Evolutionary conservation across 208 protist genomes (phyloP).

Genomic region (Trypanosoma cruzi): DNA sequence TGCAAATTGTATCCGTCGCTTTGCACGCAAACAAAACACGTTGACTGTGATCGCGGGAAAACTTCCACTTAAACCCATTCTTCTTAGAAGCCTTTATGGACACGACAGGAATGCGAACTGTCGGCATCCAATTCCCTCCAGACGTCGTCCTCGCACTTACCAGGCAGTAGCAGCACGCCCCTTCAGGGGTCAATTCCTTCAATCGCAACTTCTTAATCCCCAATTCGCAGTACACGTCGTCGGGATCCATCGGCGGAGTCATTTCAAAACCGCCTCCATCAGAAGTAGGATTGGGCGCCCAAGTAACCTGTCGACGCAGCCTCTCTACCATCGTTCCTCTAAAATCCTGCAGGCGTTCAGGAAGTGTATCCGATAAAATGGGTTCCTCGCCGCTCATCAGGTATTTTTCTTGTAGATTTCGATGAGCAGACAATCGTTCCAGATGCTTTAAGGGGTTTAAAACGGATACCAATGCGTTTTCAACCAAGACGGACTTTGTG

Average conservation of each 20-base stretch:
- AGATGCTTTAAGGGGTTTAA: slow-evolving; percentile 12
- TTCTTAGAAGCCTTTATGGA: slow-evolving; percentile 37
- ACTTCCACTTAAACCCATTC: slow-evolving; percentile 63
- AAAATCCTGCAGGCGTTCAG: background rate
- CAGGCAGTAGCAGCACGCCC: slow-evolving; percentile 68
- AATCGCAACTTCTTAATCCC: slow-evolving; percentile 61
- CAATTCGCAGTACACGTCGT: slow-evolving; percentile 25
- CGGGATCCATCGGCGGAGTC: slow-evolving; percentile 1
- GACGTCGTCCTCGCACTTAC: slow-evolving; percentile 55
- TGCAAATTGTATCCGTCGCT: slow-evolving; percentile 54
- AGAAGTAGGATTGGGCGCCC: background rate
- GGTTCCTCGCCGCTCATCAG: slow-evolving; percentile 11
- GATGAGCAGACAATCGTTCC: slow-evolving; percentile 5
- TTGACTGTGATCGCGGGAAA: slow-evolving; percentile 29
- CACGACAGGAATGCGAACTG: slow-evolving; percentile 50
- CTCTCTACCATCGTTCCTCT: background rate
- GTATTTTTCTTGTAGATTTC: slow-evolving; percentile 9
- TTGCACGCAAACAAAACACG: slow-evolving; percentile 43
- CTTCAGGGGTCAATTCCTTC: slow-evolving; percentile 26
- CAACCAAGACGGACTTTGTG: slow-evolving; percentile 20
- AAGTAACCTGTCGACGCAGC: slow-evolving; percentile 7
- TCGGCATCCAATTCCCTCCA: slow-evolving; percentile 56
- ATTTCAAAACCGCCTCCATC: slow-evolving; percentile 6
- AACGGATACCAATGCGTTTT: slow-evolving; percentile 10
- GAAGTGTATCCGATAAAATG: slow-evolving; percentile 8